Evolutionary conservation across 2,329 filamentous ascomycete genomes (phyloP).

Genomic region (Phyllosticta citribraziliensis): DNA sequence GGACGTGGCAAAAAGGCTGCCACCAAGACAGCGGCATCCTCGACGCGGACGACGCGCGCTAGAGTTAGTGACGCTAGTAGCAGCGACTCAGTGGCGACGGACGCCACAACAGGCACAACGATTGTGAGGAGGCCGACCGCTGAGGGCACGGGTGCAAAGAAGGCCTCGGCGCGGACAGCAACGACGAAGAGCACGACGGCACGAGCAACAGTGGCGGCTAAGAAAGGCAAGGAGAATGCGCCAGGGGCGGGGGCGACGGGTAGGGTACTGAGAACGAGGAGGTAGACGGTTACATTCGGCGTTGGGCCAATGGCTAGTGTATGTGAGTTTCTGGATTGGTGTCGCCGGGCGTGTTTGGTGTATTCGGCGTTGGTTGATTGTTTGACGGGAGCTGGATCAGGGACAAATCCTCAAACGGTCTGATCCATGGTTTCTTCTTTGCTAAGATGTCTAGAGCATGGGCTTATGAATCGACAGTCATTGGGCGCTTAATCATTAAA

Average conservation of each 20-base stretch:
- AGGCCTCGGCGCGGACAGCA: constrained; percentile 4
- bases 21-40: constrained; percentile 30
- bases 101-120: constrained; percentile 51
- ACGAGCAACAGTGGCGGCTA: constrained; percentile 8
- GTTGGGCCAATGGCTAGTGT: not conserved
- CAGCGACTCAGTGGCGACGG: constrained; percentile 52
- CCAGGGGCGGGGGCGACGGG: not conserved
- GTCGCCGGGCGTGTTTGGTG: not conserved
- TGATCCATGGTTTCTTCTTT: not conserved
- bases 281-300: not conserved
- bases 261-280: constrained; percentile 5
- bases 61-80: constrained; percentile 37
- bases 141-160: not conserved
- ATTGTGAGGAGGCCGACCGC: constrained; percentile 48
- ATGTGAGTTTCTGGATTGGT: not conserved
- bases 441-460: not conserved
- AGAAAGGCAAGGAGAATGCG: constrained; percentile 9
- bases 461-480: not conserved
- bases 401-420: not conserved
- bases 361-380: not conserved
- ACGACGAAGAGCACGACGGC: constrained; percentile 2
- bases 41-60: constrained; percentile 15
- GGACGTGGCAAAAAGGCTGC: constrained; percentile 42
- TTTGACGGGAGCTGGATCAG: not conserved
- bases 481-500: not conserved